A percentile compares a stretch with the other conserved stretches of the same genome.
Evolutionary conservation across 257 asterid species (phyloP).

Genomic region (Petunia secreta): DNA sequence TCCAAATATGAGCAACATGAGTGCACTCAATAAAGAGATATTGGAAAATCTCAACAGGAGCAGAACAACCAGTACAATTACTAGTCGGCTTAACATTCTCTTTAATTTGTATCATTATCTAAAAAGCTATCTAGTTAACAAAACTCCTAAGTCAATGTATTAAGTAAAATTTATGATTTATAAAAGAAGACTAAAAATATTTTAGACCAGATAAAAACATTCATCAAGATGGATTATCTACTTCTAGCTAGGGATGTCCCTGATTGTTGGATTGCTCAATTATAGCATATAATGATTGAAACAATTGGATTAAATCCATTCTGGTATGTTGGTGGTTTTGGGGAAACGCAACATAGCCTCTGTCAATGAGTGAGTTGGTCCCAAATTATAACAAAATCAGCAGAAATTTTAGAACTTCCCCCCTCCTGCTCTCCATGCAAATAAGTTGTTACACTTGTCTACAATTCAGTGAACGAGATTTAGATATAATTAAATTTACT

Average conservation of each 20-base stretch:
- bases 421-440: background rate
- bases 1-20: too few relatives aligned
- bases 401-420: background rate
- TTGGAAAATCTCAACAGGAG: too few relatives aligned
- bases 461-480: background rate
- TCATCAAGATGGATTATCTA: background rate
- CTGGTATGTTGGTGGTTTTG: slow-evolving; percentile 23
- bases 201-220: background rate
- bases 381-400: background rate
- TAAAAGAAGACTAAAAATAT: background rate
- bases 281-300: slow-evolving; percentile 16
- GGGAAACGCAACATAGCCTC: background rate
- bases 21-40: too few relatives aligned
- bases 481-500: background rate
- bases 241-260: background rate
- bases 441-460: background rate
- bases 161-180: too few relatives aligned
- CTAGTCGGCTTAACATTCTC: too few relatives aligned
- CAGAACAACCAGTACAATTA: too few relatives aligned
- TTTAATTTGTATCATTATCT: too few relatives aligned
- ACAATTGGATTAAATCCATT: slow-evolving; percentile 10
- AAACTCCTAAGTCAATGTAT: too few relatives aligned
- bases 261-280: slow-evolving; percentile 13
- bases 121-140: too few relatives aligned
- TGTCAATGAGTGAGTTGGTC: slow-evolving; percentile 16